phyloP scores from a whole-genome alignment of 495 filamentous ascomycete genomes.

The Immersiella caudata region DNA sequence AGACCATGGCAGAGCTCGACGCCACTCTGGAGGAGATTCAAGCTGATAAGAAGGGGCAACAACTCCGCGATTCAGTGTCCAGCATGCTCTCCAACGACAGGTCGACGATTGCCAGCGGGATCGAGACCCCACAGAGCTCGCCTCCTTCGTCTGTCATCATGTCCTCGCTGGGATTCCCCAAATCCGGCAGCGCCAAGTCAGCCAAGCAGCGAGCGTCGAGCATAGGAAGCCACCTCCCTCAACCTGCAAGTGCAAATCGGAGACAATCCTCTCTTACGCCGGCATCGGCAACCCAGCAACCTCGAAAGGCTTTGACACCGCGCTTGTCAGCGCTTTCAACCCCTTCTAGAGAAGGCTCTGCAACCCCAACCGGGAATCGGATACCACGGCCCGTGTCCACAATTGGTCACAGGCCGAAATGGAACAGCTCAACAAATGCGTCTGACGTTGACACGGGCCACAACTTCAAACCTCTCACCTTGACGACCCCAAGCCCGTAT shows the following conservation, averaged over 20 bases:
- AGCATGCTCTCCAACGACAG: slow-evolving; percentile 87
- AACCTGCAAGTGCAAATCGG: slow-evolving; percentile 43
- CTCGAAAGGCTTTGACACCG: slow-evolving; percentile 37
- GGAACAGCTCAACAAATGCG: slow-evolving; percentile 77
- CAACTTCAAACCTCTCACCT: slow-evolving; percentile 65
- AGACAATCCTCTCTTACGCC: slow-evolving; percentile 37
- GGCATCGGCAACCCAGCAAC: slow-evolving; percentile 26
- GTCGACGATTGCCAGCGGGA: slow-evolving; percentile 69
- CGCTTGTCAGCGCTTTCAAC: slow-evolving; percentile 44
- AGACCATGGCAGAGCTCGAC: slow-evolving; percentile 76
- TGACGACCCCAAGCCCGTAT: slow-evolving; percentile 66
- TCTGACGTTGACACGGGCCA: slow-evolving; percentile 68
- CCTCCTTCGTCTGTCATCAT: slow-evolving; percentile 87
- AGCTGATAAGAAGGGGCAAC: slow-evolving; percentile 65
- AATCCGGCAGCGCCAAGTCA: slow-evolving; percentile 40
- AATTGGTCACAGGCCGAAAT: slow-evolving; percentile 67
- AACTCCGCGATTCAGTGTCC: slow-evolving; percentile 89
- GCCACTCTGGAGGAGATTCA: slow-evolving; percentile 70
- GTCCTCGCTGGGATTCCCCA: slow-evolving; percentile 57
- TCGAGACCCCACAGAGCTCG: slow-evolving; percentile 83
- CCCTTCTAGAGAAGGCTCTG: slow-evolving; percentile 51
- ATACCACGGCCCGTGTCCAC: slow-evolving; percentile 52
- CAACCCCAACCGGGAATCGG: slow-evolving; percentile 60
- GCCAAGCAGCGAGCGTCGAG: slow-evolving; percentile 47
- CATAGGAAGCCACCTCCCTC: slow-evolving; percentile 44